Evolutionary conservation across 148 eudicot genomes (phyloP).

Genomic region (Chenopodium formosanum): DNA sequence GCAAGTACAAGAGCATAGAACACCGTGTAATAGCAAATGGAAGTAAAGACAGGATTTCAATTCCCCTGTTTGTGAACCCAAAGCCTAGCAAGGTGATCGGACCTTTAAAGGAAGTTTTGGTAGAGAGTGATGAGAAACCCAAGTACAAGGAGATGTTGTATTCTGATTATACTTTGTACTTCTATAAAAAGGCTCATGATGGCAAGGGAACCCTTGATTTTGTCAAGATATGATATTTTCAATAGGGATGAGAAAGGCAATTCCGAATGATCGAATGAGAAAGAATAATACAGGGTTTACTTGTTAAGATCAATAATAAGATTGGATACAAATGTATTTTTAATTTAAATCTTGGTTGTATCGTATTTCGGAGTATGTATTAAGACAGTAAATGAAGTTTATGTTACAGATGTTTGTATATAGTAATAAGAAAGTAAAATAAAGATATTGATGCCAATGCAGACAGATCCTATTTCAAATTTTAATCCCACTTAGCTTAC

Average conservation of each 20-base stretch:
- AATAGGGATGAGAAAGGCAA: not conserved
- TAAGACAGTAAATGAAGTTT: too few relatives aligned
- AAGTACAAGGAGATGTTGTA: slow-evolving; percentile 33
- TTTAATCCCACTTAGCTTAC: not conserved
- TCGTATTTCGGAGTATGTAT: too few relatives aligned
- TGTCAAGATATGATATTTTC: slow-evolving; percentile 16
- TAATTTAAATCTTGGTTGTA: too few relatives aligned
- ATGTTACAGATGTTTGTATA: too few relatives aligned
- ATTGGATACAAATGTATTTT: not conserved
- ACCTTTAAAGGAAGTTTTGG: slow-evolving; percentile 20
- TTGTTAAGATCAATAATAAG: not conserved
- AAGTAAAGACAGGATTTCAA: slow-evolving; percentile 32
- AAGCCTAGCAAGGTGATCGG: slow-evolving; percentile 21
- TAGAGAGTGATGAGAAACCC: slow-evolving; percentile 33
- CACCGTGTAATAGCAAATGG: slow-evolving; percentile 36
- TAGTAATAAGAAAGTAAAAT: not conserved
- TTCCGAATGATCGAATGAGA: not conserved
- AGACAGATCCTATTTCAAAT: not conserved
- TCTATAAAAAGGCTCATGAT: slow-evolving; percentile 36
- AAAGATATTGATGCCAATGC: too few relatives aligned
- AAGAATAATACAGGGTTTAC: not conserved
- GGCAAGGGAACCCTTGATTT: slow-evolving; percentile 35
- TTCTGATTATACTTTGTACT: slow-evolving; percentile 34
- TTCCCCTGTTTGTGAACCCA: slow-evolving; percentile 37
- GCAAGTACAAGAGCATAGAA: slow-evolving; percentile 39